Evolutionary conservation across 352 stramenopile genomes (phyloP).

Genomic region (Phytophthora melonis): DNA sequence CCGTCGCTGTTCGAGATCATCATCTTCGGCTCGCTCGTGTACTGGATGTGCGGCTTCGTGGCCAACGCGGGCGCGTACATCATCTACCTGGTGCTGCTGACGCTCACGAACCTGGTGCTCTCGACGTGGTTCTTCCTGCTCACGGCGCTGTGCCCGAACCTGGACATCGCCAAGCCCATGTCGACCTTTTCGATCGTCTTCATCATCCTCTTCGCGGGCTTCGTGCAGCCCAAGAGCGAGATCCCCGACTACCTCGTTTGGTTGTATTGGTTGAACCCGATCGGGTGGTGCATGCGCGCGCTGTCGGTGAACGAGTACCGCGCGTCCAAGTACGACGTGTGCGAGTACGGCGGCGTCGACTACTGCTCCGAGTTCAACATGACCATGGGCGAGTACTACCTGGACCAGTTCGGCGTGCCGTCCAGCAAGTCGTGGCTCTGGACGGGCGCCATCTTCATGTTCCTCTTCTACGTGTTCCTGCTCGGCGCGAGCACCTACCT

Average conservation of each 20-base stretch:
- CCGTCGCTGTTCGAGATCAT: conserved; percentile 61
- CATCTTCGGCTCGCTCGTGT: conserved; percentile 76
- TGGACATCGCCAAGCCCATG: conserved; percentile 41
- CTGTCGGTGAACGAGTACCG: conserved; percentile 58
- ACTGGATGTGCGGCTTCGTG: conserved; percentile 78
- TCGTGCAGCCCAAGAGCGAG: conserved; percentile 46
- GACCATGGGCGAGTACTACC: conserved; percentile 49
- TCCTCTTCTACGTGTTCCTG: conserved; percentile 39
- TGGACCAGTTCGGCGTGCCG: conserved; percentile 51
- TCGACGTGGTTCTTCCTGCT: conserved; percentile 48
- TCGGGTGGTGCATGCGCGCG: conserved; percentile 53
- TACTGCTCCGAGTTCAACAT: conserved; percentile 43
- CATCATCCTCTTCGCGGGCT: conserved; percentile 52
- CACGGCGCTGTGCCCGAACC: conserved; percentile 27
- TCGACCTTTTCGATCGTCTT: conserved; percentile 39
- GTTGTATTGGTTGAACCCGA: conserved; percentile 58
- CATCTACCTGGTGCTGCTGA: conserved; percentile 42
- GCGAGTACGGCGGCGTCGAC: conserved; percentile 41
- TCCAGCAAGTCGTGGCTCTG: conserved; percentile 54
- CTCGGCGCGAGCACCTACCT: conserved; percentile 41
- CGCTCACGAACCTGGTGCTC: conserved; percentile 52
- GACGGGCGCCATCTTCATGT: conserved; percentile 38
- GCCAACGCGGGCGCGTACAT: conserved; percentile 32
- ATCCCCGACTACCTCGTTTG: conserved; percentile 49
- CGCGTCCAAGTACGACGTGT: conserved; percentile 37